Conservation (phyloP, 805 yeast genomes). For the Candida ficus region DNA sequence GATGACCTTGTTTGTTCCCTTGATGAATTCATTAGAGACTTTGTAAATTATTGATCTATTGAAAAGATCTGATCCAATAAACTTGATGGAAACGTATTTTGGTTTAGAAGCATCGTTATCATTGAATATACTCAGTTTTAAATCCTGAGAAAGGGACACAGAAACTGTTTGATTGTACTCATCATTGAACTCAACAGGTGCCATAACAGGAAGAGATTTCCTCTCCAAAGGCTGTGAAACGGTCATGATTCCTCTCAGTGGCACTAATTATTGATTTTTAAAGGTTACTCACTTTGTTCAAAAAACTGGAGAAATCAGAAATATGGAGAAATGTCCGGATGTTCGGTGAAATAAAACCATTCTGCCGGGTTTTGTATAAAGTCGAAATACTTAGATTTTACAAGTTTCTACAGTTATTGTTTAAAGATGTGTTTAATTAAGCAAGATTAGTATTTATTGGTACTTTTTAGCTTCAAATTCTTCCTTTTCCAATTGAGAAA, state of each 20-base stretch:
- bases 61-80: constrained; percentile 12
- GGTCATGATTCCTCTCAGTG: no score
- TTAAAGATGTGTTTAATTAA: no score
- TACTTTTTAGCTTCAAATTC: no score
- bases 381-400: no score
- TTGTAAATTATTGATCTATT: constrained; percentile 6
- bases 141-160: constrained; percentile 6
- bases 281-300: not conserved
- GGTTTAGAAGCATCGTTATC: not conserved
- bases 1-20: constrained; percentile 8
- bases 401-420: no score
- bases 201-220: not conserved
- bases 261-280: not conserved
- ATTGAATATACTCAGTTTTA: not conserved
- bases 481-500: no score
- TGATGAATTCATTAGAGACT: constrained; percentile 5
- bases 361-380: no score
- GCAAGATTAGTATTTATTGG: no score
- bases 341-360: no score
- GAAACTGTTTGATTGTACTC: not conserved
- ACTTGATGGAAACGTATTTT: constrained; percentile 16
- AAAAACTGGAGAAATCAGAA: not conserved
- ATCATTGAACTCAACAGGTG: constrained; percentile 2
- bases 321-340: no score
- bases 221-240: not conserved